These are phyloP conservation scores for Boletus sp. DNA, from an alignment of 768 basidiomycete species.

Conservation along the genomic window DNA sequence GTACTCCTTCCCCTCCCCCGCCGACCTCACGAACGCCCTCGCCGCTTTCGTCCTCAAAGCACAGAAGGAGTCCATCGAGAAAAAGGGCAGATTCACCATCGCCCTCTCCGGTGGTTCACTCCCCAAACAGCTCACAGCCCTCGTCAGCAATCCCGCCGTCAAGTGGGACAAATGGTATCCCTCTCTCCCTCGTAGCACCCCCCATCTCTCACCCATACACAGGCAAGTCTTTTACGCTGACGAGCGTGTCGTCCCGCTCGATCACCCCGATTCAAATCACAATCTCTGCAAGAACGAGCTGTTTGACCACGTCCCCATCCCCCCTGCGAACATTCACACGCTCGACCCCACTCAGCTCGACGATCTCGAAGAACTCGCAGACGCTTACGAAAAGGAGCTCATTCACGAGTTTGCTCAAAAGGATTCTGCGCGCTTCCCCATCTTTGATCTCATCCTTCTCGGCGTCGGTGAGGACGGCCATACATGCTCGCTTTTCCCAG, in stretches of 20 bases:
- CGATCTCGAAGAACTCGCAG: constrained; percentile 78
- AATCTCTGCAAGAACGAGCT: constrained; percentile 66
- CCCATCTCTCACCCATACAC: constrained; percentile 2
- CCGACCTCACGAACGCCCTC: constrained; percentile 61
- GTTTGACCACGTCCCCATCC: constrained; percentile 82
- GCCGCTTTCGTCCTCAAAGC: constrained; percentile 82
- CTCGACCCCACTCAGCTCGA: constrained; percentile 68
- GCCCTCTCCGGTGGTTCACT: constrained; percentile 94
- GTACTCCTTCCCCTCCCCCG: constrained; percentile 61
- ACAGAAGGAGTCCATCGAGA: constrained; percentile 86
- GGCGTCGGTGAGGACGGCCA: constrained; percentile 99
- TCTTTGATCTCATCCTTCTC: constrained; percentile 96
- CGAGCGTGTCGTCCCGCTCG: constrained; percentile 91
- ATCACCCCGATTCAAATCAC: constrained; percentile 94
- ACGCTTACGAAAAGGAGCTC: constrained; percentile 80
- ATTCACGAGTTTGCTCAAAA: constrained; percentile 89
- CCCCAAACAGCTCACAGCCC: constrained; percentile 74
- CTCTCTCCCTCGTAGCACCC: background rate
- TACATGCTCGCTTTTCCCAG: constrained; percentile 96
- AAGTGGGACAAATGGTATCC: constrained; percentile 94
- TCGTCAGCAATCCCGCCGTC: constrained; percentile 60
- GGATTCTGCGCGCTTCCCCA: constrained; percentile 92
- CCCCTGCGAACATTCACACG: constrained; percentile 72
- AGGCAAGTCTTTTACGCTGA: constrained; percentile 99
- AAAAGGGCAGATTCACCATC: constrained; percentile 87